Evolutionary conservation across 2,329 filamentous ascomycete genomes (phyloP).

Genomic region (Ilyonectria robusta): DNA sequence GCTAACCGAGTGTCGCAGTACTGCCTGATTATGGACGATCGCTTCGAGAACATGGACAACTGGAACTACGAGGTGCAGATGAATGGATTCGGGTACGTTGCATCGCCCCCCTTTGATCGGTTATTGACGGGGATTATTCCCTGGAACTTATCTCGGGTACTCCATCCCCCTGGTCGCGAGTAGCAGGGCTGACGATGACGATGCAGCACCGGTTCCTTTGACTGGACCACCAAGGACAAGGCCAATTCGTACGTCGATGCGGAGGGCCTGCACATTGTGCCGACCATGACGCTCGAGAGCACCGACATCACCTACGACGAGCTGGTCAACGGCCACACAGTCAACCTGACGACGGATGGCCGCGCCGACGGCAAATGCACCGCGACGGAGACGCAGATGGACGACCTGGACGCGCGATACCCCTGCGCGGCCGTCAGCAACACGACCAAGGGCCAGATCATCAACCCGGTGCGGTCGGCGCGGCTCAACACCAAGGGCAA

Average conservation of each 20-base stretch:
- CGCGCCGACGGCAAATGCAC: slow-evolving; percentile 55
- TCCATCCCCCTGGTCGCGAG: neutral
- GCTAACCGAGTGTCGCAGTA: slow-evolving; percentile 34
- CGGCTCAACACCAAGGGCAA: slow-evolving; percentile 59
- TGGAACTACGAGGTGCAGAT: slow-evolving; percentile 63
- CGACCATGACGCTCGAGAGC: slow-evolving; percentile 59
- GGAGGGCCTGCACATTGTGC: slow-evolving; percentile 65
- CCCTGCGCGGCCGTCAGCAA: slow-evolving; percentile 59
- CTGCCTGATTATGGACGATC: slow-evolving; percentile 44
- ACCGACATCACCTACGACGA: slow-evolving; percentile 50
- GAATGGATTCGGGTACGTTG: slow-evolving; percentile 56
- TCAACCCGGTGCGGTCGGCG: slow-evolving; percentile 64
- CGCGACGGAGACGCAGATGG: slow-evolving; percentile 34
- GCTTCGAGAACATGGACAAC: slow-evolving; percentile 51
- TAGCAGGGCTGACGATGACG: slow-evolving; percentile 10
- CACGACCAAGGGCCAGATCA: slow-evolving; percentile 58
- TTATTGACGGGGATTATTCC: neutral
- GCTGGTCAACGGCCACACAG: slow-evolving; percentile 54
- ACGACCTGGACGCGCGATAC: slow-evolving; percentile 30
- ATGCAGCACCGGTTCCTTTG: slow-evolving; percentile 58
- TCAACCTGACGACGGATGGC: slow-evolving; percentile 61
- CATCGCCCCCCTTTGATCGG: neutral
- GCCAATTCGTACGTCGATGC: slow-evolving; percentile 62
- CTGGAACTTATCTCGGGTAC: neutral
- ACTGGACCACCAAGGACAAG: slow-evolving; percentile 65